Evolutionary conservation across 768 basidiomycete species (phyloP), one percentile per base, ranked within the genome.

Genomic region (Saitozyma podzolica): DNA sequence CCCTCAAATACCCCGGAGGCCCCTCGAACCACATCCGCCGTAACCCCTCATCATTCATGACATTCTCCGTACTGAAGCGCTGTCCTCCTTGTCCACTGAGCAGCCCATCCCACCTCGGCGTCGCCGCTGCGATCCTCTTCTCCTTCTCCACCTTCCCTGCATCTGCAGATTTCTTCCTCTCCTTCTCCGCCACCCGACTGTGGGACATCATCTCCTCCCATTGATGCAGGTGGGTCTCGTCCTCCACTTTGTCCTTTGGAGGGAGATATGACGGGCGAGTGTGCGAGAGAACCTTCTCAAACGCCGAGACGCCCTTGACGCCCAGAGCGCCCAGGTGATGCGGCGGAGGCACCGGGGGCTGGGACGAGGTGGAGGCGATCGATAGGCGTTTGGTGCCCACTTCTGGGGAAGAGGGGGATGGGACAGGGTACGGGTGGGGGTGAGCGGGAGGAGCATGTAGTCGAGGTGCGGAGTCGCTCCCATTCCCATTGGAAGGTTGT

Each of bases 141-240:
- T 78, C 75, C 58, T 62, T 72, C 49, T 75, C 77, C 17, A 66
- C 19, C 48, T 69, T 51, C 29, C 59, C 53, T 8, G 56, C 47
- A 37, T 72, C 67, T 10, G 48, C 58, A 10, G 55, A 45, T 55
- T 72, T 73, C 9, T 61, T 51, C 17, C 59, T 41, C 56, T 61
- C 70, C 62, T 57, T 59, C 59, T 76, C 78, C 41, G 66, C 64
- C 43, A 67, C 68, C 56, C 70, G 40, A 3, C 71, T 59, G 29
- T 75, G 71, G 4, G 66, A 64, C 78, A 79, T 79, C 70, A 79
- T 77, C 49, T 67, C 62, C 58, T 76, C 73, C 78, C 78, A 79
- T 50, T 74, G 66, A 58, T 75, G 68, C 20, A 73, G 62, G 64
- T 79, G 78, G 20, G 59, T 56, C 54, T 75, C 72, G 43, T 79